Evolutionary conservation across 345 rosid species (phyloP).

Genomic region (Trapa incisa): DNA sequence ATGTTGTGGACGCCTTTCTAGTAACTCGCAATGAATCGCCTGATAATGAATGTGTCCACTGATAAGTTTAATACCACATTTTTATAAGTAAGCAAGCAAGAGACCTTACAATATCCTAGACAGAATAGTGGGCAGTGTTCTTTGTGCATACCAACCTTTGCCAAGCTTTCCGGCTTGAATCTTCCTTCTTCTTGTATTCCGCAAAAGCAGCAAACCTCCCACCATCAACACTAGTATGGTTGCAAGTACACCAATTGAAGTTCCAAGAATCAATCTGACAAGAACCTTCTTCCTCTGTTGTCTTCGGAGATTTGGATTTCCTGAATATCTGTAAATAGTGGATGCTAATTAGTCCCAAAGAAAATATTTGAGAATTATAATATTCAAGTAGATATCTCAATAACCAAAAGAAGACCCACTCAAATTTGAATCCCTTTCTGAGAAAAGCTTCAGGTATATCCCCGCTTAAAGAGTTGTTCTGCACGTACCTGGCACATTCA

Average conservation of each 20-base stretch:
- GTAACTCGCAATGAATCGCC: conserved; percentile 36
- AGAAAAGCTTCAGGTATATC: conserved; percentile 48
- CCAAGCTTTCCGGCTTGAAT: conserved; percentile 19
- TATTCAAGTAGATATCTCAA: neutral
- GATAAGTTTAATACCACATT: neutral
- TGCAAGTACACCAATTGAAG: conserved; percentile 38
- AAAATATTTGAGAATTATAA: neutral
- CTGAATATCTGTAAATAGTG: conserved; percentile 33
- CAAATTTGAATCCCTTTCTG: conserved; percentile 40
- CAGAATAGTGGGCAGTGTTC: conserved; percentile 2
- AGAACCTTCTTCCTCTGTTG: conserved; percentile 28
- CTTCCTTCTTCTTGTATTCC: conserved; percentile 21
- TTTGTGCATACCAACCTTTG: conserved; percentile 30
- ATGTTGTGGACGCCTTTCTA: conserved; percentile 35
- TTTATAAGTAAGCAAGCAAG: neutral
- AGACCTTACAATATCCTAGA: neutral
- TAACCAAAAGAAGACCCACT: conserved; percentile 41
- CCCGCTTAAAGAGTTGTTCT: conserved; percentile 75
- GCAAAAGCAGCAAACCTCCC: conserved; percentile 38
- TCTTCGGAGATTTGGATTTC: conserved; percentile 50
- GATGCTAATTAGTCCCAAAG: neutral
- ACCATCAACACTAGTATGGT: conserved; percentile 35
- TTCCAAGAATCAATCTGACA: conserved; percentile 44
- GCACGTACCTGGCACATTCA: conserved; percentile 48
- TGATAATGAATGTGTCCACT: conserved; percentile 17